Conservation (phyloP, 352 stramenopile species). For the Halophytophthora batemanensis region DNA sequence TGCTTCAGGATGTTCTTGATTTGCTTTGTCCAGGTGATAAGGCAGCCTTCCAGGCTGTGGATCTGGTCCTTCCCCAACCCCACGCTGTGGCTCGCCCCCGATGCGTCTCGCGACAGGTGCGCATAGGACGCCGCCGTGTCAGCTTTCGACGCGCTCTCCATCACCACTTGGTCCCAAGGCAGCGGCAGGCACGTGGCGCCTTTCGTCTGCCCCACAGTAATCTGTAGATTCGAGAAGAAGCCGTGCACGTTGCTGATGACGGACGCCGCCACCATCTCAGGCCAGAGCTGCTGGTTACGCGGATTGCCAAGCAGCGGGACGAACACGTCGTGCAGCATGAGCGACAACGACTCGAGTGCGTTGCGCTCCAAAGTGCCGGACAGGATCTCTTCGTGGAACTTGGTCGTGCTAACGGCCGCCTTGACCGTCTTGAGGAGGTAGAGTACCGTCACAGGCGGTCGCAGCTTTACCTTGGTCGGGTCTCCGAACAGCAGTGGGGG, state of each 20-base stretch:
- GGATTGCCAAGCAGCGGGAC: slow-evolving; percentile 74
- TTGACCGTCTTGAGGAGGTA: slow-evolving; percentile 79
- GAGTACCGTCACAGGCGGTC: slow-evolving; percentile 48
- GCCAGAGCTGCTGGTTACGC: slow-evolving; percentile 77
- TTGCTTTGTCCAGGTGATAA: slow-evolving; percentile 95
- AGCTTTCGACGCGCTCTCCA: slow-evolving; percentile 37
- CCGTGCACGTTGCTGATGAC: slow-evolving; percentile 74
- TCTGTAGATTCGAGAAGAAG: slow-evolving; percentile 86
- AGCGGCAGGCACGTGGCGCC: slow-evolving; percentile 82
- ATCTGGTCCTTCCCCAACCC: slow-evolving; percentile 74
- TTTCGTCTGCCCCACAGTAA: slow-evolving; percentile 83
- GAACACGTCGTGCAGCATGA: slow-evolving; percentile 74
- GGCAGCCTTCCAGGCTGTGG: slow-evolving; percentile 81
- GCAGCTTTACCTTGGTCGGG: slow-evolving; percentile 13
- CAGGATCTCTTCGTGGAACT: slow-evolving; percentile 70
- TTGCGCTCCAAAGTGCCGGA: slow-evolving; percentile 70
- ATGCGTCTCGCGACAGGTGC: background rate
- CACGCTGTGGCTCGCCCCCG: slow-evolving; percentile 10
- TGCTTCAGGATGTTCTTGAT: slow-evolving; percentile 92
- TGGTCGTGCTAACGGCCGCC: slow-evolving; percentile 51
- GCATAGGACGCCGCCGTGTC: slow-evolving; percentile 1
- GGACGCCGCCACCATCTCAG: slow-evolving; percentile 77
- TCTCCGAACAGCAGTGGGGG: slow-evolving; percentile 44
- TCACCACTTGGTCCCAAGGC: slow-evolving; percentile 73
- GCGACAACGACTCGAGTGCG: slow-evolving; percentile 66